These are phyloP conservation scores for Epichloe glyceriae DNA, from an alignment of 2,329 filamentous ascomycete species.

Conservation along the genomic window DNA sequence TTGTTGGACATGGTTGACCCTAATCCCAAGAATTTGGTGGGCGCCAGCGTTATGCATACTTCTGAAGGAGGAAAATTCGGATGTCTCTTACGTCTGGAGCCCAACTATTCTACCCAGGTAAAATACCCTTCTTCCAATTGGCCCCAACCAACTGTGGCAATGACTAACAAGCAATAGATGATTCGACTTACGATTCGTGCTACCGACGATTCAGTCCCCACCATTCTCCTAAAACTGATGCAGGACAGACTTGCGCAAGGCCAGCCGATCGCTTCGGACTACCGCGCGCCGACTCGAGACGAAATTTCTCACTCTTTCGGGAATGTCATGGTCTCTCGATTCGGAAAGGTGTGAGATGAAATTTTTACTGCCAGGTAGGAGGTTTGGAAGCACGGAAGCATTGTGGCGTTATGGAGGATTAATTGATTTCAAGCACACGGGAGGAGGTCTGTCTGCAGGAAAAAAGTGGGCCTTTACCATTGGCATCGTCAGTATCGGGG, in stretches of 20 bases:
- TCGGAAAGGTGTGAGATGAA: background rate
- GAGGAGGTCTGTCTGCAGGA: background rate
- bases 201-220: slow-evolving; percentile 80
- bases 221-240: slow-evolving; percentile 72
- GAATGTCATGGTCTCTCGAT: slow-evolving; percentile 39
- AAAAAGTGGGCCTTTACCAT: background rate
- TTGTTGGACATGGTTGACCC: slow-evolving; percentile 77
- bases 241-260: slow-evolving; percentile 61
- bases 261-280: slow-evolving; percentile 26
- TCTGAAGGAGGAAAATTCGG: slow-evolving; percentile 81
- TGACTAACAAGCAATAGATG: slow-evolving; percentile 48
- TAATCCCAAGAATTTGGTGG: slow-evolving; percentile 87
- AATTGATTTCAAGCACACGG: background rate
- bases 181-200: slow-evolving; percentile 86
- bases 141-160: background rate
- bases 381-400: slow-evolving; percentile 19
- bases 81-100: slow-evolving; percentile 84
- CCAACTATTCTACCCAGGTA: slow-evolving; percentile 86
- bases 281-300: slow-evolving; percentile 27
- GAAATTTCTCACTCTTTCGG: slow-evolving; percentile 44
- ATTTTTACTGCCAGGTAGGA: background rate
- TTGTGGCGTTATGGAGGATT: slow-evolving; percentile 17
- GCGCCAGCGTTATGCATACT: slow-evolving; percentile 75
- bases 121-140: slow-evolving; percentile 21
- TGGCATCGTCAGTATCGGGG: background rate